Base-by-base conservation (phyloP, 768 basidiomycete species). In the Suillus lakei region DNA sequence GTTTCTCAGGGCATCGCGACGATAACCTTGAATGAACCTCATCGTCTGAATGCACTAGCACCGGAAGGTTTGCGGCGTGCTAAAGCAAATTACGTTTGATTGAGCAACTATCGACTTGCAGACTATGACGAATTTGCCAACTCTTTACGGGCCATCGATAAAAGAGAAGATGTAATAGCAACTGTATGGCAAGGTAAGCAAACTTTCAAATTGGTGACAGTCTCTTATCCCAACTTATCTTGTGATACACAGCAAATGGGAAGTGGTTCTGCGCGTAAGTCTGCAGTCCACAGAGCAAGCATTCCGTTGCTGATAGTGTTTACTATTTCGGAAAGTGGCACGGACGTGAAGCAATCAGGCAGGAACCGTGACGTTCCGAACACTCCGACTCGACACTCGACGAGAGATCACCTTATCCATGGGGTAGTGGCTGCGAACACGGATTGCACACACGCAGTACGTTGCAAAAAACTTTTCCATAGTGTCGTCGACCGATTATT, bases 231-330 rank as follows among this genome's bases (percentile, higher is more conserved):
- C 51, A 60, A 16, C 2, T 50, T 62, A 21, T 39, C 44, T 59
- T 34, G 54, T 44, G 44, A 23, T 23, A 16, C 54, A 5, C 53
- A 90, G 90, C 87, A 12, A 87, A 80, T 39, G 90, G 90, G 3
- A 84, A 80, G 66, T 91, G 89, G 89, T 91, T 91, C 74, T 91
- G 88, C 78, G 84, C 90, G 90, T 91, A 72, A 71, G 88, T 76
- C 21, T 5, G 38, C 48, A 63, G 56, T 48, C 30, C n/a, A 48
- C 18, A n/a, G 13, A 5, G 34, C 41, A 7, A 6, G 38, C 18
- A 21, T 36, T 36, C 58, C 54, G 23, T 38, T 60, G 21, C 43
- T 55, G 9, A 26, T 6, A 59, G 41, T 18, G 64, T 62, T 38
- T 66, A 41, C 16, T 54, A 34, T 39, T 28, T 51, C 60, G 43